phyloP scores from a whole-genome alignment of 805 yeast genomes.

The Candida sithepensis region DNA sequence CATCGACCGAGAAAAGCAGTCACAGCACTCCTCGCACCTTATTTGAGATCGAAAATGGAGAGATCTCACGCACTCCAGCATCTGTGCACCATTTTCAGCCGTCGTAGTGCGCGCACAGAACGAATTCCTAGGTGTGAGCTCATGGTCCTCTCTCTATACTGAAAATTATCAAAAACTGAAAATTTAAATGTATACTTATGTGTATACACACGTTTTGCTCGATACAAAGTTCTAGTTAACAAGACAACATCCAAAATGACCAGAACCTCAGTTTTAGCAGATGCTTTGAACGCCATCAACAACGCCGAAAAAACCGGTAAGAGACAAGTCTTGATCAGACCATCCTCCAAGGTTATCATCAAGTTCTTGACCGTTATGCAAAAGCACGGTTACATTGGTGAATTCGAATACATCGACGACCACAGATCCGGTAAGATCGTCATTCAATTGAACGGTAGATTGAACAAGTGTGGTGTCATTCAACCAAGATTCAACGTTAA shows the following conservation, averaged over 20 bases:
- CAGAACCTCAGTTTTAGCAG: constrained; percentile 98
- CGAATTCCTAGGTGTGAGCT: too few relatives aligned
- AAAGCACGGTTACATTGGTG: constrained; percentile 98
- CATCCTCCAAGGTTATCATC: constrained; percentile 97
- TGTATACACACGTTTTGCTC: too few relatives aligned
- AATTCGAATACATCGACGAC: constrained; percentile 97
- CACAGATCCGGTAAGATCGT: constrained; percentile 99
- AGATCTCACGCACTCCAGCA: too few relatives aligned
- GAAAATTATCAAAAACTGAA: background rate
- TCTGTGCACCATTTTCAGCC: background rate
- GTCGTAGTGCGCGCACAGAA: background rate
- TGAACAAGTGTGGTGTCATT: constrained; percentile 98
- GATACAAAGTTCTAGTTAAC: background rate
- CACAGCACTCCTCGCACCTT: constrained; percentile 4
- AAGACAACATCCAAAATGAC: constrained; percentile 58
- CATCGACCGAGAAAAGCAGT: too few relatives aligned
- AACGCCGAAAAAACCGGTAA: constrained; percentile 99
- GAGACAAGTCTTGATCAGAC: constrained; percentile 98
- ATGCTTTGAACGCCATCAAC: constrained; percentile 97
- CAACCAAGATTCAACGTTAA: constrained; percentile 98
- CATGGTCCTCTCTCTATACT: too few relatives aligned
- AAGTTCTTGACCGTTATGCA: constrained; percentile 96
- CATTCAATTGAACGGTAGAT: constrained; percentile 95
- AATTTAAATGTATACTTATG: too few relatives aligned
- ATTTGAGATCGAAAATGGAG: background rate